A percentile compares a stretch with the other conserved stretches of the same genome.
These are phyloP conservation scores for Linum usitatissimum DNA, from an alignment of 345 rosid genomes.

Conservation along the genomic window DNA sequence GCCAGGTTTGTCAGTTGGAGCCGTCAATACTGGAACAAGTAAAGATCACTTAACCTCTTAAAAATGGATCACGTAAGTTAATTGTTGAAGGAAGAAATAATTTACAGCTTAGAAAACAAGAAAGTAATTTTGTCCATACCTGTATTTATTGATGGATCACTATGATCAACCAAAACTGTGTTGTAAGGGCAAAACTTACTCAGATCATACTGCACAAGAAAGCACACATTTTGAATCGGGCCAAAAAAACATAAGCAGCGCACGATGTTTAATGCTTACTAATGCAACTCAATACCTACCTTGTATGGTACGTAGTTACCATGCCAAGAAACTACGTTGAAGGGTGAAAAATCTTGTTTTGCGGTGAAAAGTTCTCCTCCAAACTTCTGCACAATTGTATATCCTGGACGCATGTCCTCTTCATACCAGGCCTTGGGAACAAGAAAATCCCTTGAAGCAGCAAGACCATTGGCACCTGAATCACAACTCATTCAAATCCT, in stretches of 20 bases:
- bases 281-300: conserved; percentile 27
- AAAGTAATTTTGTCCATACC: conserved; percentile 24
- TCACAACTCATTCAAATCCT: conserved; percentile 8
- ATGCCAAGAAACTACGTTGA: conserved; percentile 97
- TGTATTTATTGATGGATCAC: conserved; percentile 90
- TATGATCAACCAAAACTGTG: conserved; percentile 81
- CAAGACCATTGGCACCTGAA: conserved; percentile 94
- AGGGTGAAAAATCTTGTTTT: conserved; percentile 91
- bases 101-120: background rate
- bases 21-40: conserved; percentile 67
- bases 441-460: conserved; percentile 86
- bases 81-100: background rate
- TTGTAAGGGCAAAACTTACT: conserved; percentile 87
- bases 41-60: background rate
- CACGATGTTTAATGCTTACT: background rate
- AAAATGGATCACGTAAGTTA: conserved; percentile 11
- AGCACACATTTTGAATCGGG: background rate
- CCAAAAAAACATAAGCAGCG: background rate
- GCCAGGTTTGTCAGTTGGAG: conserved; percentile 95
- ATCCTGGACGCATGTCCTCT: conserved; percentile 51
- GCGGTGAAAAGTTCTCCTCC: conserved; percentile 86
- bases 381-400: conserved; percentile 65
- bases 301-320: conserved; percentile 91
- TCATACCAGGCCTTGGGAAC: conserved; percentile 83
- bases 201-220: conserved; percentile 64